Evolutionary conservation across 805 yeast species (phyloP).

Genomic region (Metschnikowia hibisci): DNA sequence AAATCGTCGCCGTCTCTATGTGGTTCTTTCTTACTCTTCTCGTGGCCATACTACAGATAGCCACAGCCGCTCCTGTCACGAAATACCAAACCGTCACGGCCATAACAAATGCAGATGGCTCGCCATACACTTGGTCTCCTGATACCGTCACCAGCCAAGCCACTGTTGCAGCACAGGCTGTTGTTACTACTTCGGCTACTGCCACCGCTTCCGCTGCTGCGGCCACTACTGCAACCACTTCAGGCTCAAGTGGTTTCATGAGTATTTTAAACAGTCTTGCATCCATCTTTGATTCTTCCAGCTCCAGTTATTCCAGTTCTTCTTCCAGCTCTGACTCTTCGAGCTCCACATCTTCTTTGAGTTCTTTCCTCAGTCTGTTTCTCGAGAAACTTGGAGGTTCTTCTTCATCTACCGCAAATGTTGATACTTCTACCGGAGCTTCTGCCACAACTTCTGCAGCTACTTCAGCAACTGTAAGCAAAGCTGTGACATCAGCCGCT

Average conservation of each 20-base stretch:
- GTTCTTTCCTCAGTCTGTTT: conserved; percentile 6
- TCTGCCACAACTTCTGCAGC: conserved; percentile 1
- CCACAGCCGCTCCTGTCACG: conserved; percentile 14
- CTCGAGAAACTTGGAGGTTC: conserved; percentile 1
- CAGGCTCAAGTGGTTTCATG: conserved; percentile 3
- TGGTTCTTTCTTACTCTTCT: conserved; percentile 5
- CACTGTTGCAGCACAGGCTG: conserved; percentile 8
- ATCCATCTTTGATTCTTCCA: not conserved
- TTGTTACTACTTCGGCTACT: conserved; percentile 1
- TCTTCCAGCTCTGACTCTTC: conserved; percentile 1
- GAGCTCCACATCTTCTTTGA: conserved; percentile 1
- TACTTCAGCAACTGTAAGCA: not conserved
- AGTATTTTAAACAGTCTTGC: conserved; percentile 1
- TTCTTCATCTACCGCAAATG: not conserved
- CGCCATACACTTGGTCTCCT: conserved; percentile 11
- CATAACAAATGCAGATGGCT: conserved; percentile 12
- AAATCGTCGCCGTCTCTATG: not conserved
- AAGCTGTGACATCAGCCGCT: not conserved
- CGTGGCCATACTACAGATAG: conserved; percentile 1
- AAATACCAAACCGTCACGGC: conserved; percentile 12
- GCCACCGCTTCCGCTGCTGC: not conserved
- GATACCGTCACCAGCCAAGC: conserved; percentile 4
- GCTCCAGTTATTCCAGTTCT: not conserved
- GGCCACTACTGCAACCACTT: no score
- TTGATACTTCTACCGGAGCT: no score